Percentiles rank a stretch among this genome's conserved stretches.
phyloP scores from a whole-genome alignment of 495 filamentous ascomycete species.

The Durotheca rogersii region DNA sequence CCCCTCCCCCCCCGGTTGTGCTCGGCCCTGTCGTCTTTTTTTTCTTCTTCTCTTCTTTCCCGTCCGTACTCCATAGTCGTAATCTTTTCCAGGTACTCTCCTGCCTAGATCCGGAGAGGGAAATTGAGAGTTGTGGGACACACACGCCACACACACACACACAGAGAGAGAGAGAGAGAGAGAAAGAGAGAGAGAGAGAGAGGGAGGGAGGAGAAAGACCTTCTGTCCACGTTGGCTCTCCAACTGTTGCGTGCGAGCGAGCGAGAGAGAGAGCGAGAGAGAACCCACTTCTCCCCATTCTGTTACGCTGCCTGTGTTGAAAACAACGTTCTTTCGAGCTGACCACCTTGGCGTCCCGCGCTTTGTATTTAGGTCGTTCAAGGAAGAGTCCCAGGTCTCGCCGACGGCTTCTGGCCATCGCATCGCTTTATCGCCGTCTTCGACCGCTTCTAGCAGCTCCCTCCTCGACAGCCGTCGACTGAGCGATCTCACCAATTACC shows the following conservation, averaged over 20 bases:
- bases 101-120: too few relatives aligned
- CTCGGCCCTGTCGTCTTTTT: constrained; percentile 18
- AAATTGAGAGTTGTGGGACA: too few relatives aligned
- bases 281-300: too few relatives aligned
- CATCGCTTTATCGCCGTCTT: constrained; percentile 50
- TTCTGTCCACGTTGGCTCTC: neutral
- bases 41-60: neutral
- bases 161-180: too few relatives aligned
- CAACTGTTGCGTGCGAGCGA: too few relatives aligned
- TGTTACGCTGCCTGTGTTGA: constrained; percentile 26
- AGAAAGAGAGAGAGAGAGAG: too few relatives aligned
- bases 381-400: constrained; percentile 55
- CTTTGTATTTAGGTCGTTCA: constrained; percentile 35
- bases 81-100: too few relatives aligned
- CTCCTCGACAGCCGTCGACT: constrained; percentile 50
- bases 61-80: too few relatives aligned
- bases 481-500: constrained; percentile 63
- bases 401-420: constrained; percentile 49
- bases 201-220: too few relatives aligned
- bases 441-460: constrained; percentile 48
- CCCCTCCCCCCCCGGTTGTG: neutral
- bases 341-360: constrained; percentile 8
- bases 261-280: too few relatives aligned
- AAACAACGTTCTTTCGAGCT: constrained; percentile 32
- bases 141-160: too few relatives aligned